A percentile compares a stretch with the other conserved stretches of the same genome.
phyloP scores from a whole-genome alignment of 2,329 filamentous ascomycete genomes.

The Thermoascus crustaceus region DNA sequence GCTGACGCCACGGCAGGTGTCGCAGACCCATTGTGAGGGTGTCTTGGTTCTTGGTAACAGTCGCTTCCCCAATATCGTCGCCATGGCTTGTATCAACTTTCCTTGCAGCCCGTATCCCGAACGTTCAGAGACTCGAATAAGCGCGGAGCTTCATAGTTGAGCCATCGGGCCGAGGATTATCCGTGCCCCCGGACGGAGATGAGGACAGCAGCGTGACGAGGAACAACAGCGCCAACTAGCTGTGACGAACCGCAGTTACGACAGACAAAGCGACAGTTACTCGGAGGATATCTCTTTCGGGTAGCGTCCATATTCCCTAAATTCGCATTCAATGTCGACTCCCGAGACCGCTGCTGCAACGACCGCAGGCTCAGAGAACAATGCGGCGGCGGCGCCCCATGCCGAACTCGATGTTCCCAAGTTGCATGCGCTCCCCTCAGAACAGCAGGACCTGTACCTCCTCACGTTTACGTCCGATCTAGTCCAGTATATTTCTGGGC shows the following conservation, averaged over 20 bases:
- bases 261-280: constrained; percentile 3
- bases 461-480: constrained; percentile 80
- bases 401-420: constrained; percentile 78
- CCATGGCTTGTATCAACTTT: constrained; percentile 13
- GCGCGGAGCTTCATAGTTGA: constrained; percentile 12
- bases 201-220: constrained; percentile 11
- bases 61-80: constrained; percentile 16
- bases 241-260: not conserved
- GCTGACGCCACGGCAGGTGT: constrained; percentile 39
- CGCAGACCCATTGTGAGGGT: constrained; percentile 10
- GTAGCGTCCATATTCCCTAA: constrained; percentile 4
- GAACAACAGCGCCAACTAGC: not conserved
- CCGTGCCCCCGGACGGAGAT: constrained; percentile 17
- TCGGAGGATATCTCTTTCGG: constrained; percentile 5
- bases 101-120: constrained; percentile 12
- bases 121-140: constrained; percentile 1
- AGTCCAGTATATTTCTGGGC: constrained; percentile 62
- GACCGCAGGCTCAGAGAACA: constrained; percentile 27
- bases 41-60: constrained; percentile 11
- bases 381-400: constrained; percentile 23
- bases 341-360: constrained; percentile 23
- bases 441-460: constrained; percentile 93
- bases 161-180: constrained; percentile 12
- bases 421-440: constrained; percentile 77
- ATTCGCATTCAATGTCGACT: constrained; percentile 29